Base-by-base conservation (phyloP, 257 asterid genomes). In the Paulownia fortunei region DNA sequence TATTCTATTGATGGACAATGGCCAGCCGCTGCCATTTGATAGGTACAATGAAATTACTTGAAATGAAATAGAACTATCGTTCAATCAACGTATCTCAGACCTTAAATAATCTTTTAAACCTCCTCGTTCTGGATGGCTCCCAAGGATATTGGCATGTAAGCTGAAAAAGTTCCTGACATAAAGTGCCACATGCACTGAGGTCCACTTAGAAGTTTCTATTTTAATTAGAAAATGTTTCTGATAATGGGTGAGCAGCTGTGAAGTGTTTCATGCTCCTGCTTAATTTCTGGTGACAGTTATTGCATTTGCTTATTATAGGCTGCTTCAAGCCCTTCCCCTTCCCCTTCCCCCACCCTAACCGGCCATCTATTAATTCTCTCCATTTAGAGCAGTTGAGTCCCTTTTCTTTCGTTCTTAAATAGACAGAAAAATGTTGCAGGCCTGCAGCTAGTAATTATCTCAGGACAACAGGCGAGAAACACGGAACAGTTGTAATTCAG, bases 11-110 rank as follows among this genome's bases (percentile, higher is more conserved):
- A 95, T 93, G 99, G 92, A 93, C 47, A 86, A 87, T 37, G 99
- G 99, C 74, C 98, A 95, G 85, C 99, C 99, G 34, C 90, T 88
- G 76, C 87, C 90, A 16, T 96, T 96, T 60, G 97, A 96, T 76
- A 85, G 97, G 98, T 93, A 88, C 10, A 7, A 58, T 42, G 19
- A 32, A 19, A 27, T 62, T 24, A 39, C 74, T 64, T 23, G 15
- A 8, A 27, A 61, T n/a, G 24, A 65, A 24, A 37, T 19, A 4
- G 27, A 80, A 42, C 19, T 64, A 21, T 9, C 24, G 12, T 5
- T 42, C 73, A 21, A 47, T 23, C 42, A 54, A 27, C 42, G 8
- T 16, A 10, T 52, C n/a, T 30, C 32, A n/a, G 21, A 36, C 39
- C 18, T 12, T 34, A 52, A 4, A 0, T 11, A 9, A 60, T 12